These are phyloP conservation scores for Camellia lanceoleosa DNA, from an alignment of 148 eudicot species.

Conservation along the genomic window DNA sequence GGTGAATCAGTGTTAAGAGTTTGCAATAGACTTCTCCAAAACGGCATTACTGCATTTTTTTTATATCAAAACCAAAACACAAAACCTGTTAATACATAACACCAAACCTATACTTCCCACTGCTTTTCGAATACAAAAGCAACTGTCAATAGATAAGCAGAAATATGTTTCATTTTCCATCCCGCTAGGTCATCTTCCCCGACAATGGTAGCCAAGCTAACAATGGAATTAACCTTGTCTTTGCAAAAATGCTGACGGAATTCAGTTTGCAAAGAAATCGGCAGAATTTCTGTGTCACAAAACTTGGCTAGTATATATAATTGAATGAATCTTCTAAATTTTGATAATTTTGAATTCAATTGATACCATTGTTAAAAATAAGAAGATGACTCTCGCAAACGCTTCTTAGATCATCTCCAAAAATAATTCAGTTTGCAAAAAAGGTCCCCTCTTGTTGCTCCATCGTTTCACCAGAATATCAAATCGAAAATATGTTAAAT, in stretches of 20 bases:
- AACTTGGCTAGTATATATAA: too few species aligned
- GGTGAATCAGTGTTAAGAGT: not conserved
- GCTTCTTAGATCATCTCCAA: too few species aligned
- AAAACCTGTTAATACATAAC: too few species aligned
- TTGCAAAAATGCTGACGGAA: not conserved
- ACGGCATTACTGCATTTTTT: not conserved
- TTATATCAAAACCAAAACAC: not conserved
- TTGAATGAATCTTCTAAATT: not conserved
- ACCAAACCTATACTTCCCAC: too few species aligned
- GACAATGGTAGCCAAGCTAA: not conserved
- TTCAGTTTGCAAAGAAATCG: too few species aligned
- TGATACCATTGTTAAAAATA: not conserved
- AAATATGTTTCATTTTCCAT: too few species aligned
- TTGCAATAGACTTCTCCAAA: too few species aligned
- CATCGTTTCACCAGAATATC: not conserved
- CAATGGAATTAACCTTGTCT: not conserved
- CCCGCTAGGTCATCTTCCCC: not conserved
- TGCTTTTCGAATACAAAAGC: not conserved
- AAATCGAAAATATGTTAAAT: too few species aligned
- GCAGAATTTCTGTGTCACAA: not conserved
- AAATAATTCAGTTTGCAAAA: too few species aligned
- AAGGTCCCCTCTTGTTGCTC: too few species aligned
- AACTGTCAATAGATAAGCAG: not conserved
- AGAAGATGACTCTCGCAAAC: not conserved
- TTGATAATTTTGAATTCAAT: too few species aligned